Percentiles rank a stretch among this genome's conserved stretches.
Evolutionary conservation across 2,329 filamentous ascomycete genomes (phyloP).

Genomic region (Claviceps digitariae): DNA sequence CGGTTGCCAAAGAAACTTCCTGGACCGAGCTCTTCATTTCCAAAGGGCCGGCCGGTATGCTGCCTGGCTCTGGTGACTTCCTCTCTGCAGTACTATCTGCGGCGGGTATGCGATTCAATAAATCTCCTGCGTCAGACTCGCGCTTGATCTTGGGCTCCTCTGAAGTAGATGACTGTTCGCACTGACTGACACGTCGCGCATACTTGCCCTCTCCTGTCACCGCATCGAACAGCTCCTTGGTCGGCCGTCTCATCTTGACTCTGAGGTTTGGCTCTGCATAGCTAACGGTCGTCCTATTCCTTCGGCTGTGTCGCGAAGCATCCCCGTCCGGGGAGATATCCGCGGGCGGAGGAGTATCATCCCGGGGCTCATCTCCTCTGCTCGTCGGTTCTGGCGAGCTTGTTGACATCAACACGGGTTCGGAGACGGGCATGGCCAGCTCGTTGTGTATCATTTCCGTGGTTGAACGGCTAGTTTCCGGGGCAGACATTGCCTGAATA

Average conservation of each 20-base stretch:
- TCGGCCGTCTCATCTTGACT: constrained; percentile 73
- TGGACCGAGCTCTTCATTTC: constrained; percentile 23
- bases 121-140: constrained; percentile 17
- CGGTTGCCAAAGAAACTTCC: constrained; percentile 18
- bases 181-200: constrained; percentile 27
- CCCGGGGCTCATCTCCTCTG: constrained; percentile 18
- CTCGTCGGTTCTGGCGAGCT: constrained; percentile 34
- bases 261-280: constrained; percentile 73
- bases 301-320: constrained; percentile 49
- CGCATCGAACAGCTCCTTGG: constrained; percentile 62
- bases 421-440: constrained; percentile 19
- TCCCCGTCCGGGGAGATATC: constrained; percentile 43
- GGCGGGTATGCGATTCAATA: constrained; percentile 17
- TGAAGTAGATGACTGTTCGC: constrained; percentile 11
- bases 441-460: constrained; percentile 8
- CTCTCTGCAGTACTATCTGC: not conserved
- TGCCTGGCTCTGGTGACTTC: constrained; percentile 9
- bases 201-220: constrained; percentile 51
- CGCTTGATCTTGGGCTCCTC: constrained; percentile 19
- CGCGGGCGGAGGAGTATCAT: constrained; percentile 46
- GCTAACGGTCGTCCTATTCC: constrained; percentile 55
- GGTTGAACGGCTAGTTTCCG: constrained; percentile 10
- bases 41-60: constrained; percentile 26
- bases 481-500: constrained; percentile 9
- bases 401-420: constrained; percentile 30